Evolutionary conservation across 2,329 filamentous ascomycete species (phyloP), one percentile per base, ranked within the genome.

Genomic region (Verticillium nubilum): DNA sequence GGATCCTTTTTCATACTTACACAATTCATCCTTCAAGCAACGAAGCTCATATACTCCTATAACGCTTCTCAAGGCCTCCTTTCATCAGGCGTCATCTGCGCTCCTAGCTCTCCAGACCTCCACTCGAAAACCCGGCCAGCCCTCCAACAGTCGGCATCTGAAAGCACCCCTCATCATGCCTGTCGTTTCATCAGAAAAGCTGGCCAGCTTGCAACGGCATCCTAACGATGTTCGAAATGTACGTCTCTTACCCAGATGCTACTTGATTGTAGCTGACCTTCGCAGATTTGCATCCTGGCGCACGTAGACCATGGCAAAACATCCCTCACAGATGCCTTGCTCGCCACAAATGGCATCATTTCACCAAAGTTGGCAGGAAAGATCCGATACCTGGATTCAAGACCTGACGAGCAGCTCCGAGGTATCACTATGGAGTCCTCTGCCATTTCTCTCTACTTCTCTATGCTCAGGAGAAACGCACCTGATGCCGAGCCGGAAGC

Each of bases 401-500:
- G 95, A 52, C 94, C 94, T 1, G 95, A 99, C 75, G 95, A 99
- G 74, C 95, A 99, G 76, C 84, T 91, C 17, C 89, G 95, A 65
- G 95, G 95, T 59, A 99, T 99, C 70, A 99, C 95, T n/a, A 99
- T 99, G 95, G 95, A 99, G 74, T 98, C 95, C 0, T 98, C 94
- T 5, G 95, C 95, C 63, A 99, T 99, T 64, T 98, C 95, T 0
- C 81, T 99, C 33, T 96, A 90, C 76, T 99, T 99, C 73, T 96
- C 93, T 35, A 91, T 98, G 83, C 79, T 96, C 58, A 85, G 93
- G 66, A 86, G 91, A 66, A 79, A 85, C 37, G 80, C 84, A 1
- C 87, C 89, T 2, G 87, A 92, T 17, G 85, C 85, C 5, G 70
- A 80, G 15, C 88, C 91, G 0, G 83, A 88, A 67, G 82, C 89